Base-by-base conservation (phyloP, 352 stramenopile genomes). In the Phytophthora sp. region DNA sequence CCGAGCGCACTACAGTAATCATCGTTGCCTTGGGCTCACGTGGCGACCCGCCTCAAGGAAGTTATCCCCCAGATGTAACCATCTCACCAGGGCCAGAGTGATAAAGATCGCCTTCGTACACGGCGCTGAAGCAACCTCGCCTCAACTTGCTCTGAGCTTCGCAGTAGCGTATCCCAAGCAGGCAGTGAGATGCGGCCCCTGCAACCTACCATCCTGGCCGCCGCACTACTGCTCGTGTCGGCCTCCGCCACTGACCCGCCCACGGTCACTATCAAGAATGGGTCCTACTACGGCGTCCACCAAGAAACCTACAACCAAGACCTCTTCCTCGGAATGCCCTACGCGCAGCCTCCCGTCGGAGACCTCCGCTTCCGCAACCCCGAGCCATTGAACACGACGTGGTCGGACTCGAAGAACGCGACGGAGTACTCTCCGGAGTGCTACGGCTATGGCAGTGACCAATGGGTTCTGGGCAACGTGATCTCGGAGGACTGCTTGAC, bases 371-470 rank as follows among this genome's bases (percentile, higher is more conserved):
- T 63, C 32, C 27, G n/a, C 27, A 37, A 57, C 17, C 44, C 48
- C 4, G n/a, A 59, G 38, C 38, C 46, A 11, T 32, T 62, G 24
- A 51, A 49, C 37, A 18, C 32, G 20, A 32, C 44, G 13, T 72
- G 54, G 55, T 46, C 31, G 9, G 41, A 61, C 3, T 17, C 45
- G 12, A 52, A 54, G 34, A 31, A 35, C 31, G 75, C 77, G 11
- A 51, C 61, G 15, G 28, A 74, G 43, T 85, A 82, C 63, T 66
- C 66, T 1, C 46, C 61, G 11, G 49, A 75, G 20, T 87, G 77
- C 43, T 59, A 52, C 42, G 51, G 43, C 42, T 67, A 62, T 27
- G 50, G 57, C 17, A 41, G 56, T 2, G 39, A 54, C 17, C 54
- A 66, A 24, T 43, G 42, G 42, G 51, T 46, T 2, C 24, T 39